Evolutionary conservation across 2,329 filamentous ascomycete genomes (phyloP).

Genomic region (Metarhizium sp.): DNA sequence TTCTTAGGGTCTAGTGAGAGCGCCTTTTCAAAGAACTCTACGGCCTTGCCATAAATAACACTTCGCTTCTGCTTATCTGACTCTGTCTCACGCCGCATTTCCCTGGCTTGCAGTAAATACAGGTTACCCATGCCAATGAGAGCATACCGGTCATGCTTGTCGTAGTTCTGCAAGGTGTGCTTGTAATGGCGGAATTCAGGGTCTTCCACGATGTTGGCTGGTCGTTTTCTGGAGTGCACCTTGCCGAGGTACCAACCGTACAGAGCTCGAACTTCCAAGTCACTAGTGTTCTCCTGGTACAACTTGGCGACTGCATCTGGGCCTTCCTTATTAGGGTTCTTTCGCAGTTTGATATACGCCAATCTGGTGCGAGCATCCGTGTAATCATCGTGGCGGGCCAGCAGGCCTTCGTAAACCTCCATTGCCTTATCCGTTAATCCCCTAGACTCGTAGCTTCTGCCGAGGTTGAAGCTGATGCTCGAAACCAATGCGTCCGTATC

Average conservation of each 20-base stretch:
- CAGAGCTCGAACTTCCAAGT: slow-evolving; percentile 83
- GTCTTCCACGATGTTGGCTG: slow-evolving; percentile 75
- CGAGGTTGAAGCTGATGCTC: slow-evolving; percentile 94
- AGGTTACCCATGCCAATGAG: slow-evolving; percentile 96
- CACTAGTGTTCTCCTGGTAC: slow-evolving; percentile 72
- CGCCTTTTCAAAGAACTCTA: slow-evolving; percentile 98
- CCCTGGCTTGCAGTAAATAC: slow-evolving; percentile 74
- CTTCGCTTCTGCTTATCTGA: slow-evolving; percentile 84
- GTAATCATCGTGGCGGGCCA: slow-evolving; percentile 82
- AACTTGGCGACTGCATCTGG: slow-evolving; percentile 78
- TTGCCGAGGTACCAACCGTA: slow-evolving; percentile 95
- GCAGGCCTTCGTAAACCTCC: slow-evolving; percentile 77
- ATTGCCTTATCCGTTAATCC: slow-evolving; percentile 74
- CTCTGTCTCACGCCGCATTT: slow-evolving; percentile 88
- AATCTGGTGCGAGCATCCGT: slow-evolving; percentile 83
- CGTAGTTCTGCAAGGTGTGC: slow-evolving; percentile 84
- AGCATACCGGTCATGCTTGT: slow-evolving; percentile 97
- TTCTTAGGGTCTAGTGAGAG: slow-evolving; percentile 91
- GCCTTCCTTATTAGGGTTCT: slow-evolving; percentile 74
- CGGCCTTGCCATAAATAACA: slow-evolving; percentile 78
- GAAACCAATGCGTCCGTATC: slow-evolving; percentile 90
- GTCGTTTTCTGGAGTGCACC: slow-evolving; percentile 67
- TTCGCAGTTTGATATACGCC: slow-evolving; percentile 79
- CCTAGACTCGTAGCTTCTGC: slow-evolving; percentile 82
- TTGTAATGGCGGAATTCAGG: slow-evolving; percentile 92